phyloP scores from a whole-genome alignment of 2,329 filamentous ascomycete genomes.

The Calonectria multiphialidica region DNA sequence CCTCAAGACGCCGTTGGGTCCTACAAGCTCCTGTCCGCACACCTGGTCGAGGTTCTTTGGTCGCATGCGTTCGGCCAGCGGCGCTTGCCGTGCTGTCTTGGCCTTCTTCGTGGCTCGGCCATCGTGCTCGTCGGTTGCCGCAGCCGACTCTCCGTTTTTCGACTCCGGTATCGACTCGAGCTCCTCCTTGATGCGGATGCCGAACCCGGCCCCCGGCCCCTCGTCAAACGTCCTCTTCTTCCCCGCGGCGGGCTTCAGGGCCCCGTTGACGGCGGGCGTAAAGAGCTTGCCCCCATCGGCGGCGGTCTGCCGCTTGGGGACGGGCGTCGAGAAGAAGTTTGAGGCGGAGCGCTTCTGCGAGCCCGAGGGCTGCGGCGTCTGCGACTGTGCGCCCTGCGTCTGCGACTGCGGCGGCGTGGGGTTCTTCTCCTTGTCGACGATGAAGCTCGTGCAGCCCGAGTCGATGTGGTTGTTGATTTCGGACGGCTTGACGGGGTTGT shows the following conservation, averaged over 20 bases:
- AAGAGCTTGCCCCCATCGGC: slow-evolving; percentile 44
- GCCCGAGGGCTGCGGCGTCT: slow-evolving; percentile 48
- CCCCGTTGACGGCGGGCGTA: slow-evolving; percentile 50
- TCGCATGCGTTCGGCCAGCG: slow-evolving; percentile 94
- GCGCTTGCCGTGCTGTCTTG: slow-evolving; percentile 79
- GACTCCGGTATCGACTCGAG: slow-evolving; percentile 10
- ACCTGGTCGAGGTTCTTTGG: slow-evolving; percentile 87
- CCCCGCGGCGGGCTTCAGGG: slow-evolving; percentile 48
- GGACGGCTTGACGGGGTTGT: slow-evolving; percentile 75
- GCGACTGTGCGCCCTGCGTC: slow-evolving; percentile 41
- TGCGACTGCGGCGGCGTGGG: slow-evolving; percentile 47
- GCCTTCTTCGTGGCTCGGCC: slow-evolving; percentile 70
- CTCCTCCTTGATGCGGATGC: neutral
- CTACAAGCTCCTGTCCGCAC: slow-evolving; percentile 92
- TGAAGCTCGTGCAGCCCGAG: slow-evolving; percentile 78
- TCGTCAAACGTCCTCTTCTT: slow-evolving; percentile 68
- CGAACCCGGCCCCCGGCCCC: slow-evolving; percentile 56
- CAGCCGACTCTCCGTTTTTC: slow-evolving; percentile 20
- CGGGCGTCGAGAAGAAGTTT: slow-evolving; percentile 72
- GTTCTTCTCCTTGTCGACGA: slow-evolving; percentile 65
- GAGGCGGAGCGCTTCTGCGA: slow-evolving; percentile 68
- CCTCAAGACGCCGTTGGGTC: slow-evolving; percentile 84
- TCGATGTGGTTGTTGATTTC: slow-evolving; percentile 95
- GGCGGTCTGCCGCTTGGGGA: slow-evolving; percentile 64
- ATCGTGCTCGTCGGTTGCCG: slow-evolving; percentile 38